Base-by-base conservation (phyloP, 2,329 filamentous ascomycete genomes). In the Periconia sp. region DNA sequence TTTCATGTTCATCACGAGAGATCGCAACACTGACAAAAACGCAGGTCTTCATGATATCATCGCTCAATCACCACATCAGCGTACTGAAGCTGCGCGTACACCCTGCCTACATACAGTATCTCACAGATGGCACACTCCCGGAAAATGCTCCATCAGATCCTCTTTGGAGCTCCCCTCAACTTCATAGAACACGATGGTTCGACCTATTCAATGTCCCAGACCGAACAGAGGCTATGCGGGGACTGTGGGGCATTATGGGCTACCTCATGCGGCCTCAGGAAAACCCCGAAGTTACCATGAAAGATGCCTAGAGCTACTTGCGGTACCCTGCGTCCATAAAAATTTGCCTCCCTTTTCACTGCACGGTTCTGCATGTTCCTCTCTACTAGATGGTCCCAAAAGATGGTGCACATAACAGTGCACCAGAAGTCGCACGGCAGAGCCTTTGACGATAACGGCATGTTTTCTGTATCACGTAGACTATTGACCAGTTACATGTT, bases 1-100 rank as follows among this genome's bases (percentile, higher is more conserved):
- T 29, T n/a, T n/a, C 38, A 29, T 18, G 33, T 40, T 23, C 21
- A 29, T 13, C 22, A 22, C 12, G 23, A 22, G 21, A 16, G 9
- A 16, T 21, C 12, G 10, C 34, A 26, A 34, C 35, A 40, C 41
- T 63, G 19, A 66, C 37, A 18, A 19, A 10, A n/a, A 30, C 4
- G 19, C 55, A 85, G 80, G 75, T 85, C 37, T 84, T 81, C 65
- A 77, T 84, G 73, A 57, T 85, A 34, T 84, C 82, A 10, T 80
- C 80, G 17, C 70, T 85, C 50, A 84, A 84, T 60, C 82, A 84
- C 64, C 83, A 86, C 53, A 72, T 85, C 48, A 76, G 78, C 42
- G 76, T 86, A 34, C 61, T 85, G 38, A 81, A 80, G 52, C 70
- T 85, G 34, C 78, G 75, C 22, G 73, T 85, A 31, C 81, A 84